Percentiles rank a stretch among this genome's conserved stretches.
Evolutionary conservation across 2,329 filamentous ascomycete genomes (phyloP).

Genomic region (Rhynchosporium secalis): DNA sequence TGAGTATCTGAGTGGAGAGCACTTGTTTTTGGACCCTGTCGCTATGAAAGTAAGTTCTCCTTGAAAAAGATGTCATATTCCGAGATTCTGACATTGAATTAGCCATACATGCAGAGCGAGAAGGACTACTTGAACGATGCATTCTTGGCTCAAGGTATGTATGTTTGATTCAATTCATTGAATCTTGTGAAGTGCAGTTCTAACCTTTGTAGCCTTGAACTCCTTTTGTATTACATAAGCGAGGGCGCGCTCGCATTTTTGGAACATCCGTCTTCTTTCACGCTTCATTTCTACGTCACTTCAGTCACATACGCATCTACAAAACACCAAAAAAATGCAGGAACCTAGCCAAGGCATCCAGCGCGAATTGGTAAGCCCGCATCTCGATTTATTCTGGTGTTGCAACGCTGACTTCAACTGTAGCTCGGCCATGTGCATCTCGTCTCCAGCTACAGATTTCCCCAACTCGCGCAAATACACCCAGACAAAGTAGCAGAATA

Average conservation of each 20-base stretch:
- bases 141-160: not conserved
- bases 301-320: not conserved
- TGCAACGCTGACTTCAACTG: slow-evolving; percentile 7
- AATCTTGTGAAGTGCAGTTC: not conserved
- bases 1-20: not conserved
- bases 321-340: slow-evolving; percentile 40
- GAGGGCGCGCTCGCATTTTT: not conserved
- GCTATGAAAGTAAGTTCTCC: not conserved
- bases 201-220: not conserved
- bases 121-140: not conserved
- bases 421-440: slow-evolving; percentile 72
- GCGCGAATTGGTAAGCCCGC: slow-evolving; percentile 46
- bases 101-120: not conserved
- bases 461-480: slow-evolving; percentile 68
- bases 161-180: not conserved
- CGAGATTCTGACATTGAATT: not conserved
- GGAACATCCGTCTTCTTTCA: not conserved
- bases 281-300: not conserved
- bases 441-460: slow-evolving; percentile 80
- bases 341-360: slow-evolving; percentile 48
- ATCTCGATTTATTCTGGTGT: not conserved
- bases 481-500: slow-evolving; percentile 79
- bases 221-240: not conserved
- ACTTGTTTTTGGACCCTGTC: not conserved
- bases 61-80: not conserved